A percentile compares a stretch with the other conserved stretches of the same genome.
These are phyloP conservation scores for Phyllosticta paracitricarpa DNA, from an alignment of 2,329 filamentous ascomycete species.

Conservation along the genomic window DNA sequence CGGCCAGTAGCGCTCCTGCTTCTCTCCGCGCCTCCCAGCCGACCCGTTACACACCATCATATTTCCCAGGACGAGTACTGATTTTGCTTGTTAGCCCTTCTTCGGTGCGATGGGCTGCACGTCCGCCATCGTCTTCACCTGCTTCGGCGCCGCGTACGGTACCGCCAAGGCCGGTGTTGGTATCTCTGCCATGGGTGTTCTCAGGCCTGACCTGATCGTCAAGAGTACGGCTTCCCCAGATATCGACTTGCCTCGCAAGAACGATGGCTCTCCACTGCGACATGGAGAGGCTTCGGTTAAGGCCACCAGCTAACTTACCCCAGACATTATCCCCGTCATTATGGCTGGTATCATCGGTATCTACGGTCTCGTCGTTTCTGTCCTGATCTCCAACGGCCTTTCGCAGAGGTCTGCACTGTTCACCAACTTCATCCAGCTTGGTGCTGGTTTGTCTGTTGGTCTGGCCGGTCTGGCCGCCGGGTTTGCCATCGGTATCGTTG, in stretches of 20 bases:
- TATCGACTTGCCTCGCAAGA: not conserved
- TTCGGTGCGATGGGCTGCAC: constrained; percentile 97
- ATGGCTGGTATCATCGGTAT: constrained; percentile 99
- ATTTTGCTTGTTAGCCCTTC: constrained; percentile 54
- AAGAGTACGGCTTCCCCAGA: constrained; percentile 67
- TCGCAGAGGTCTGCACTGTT: constrained; percentile 38
- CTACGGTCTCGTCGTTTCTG: constrained; percentile 50
- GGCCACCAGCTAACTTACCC: constrained; percentile 10
- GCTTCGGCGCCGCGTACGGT: constrained; percentile 92
- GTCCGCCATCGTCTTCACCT: constrained; percentile 91
- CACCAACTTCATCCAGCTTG: constrained; percentile 44
- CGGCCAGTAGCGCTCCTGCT: constrained; percentile 14
- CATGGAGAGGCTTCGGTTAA: constrained; percentile 10
- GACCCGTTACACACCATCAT: not conserved
- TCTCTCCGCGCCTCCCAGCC: not conserved
- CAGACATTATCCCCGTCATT: constrained; percentile 98
- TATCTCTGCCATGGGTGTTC: constrained; percentile 96
- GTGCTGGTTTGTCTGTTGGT: constrained; percentile 49
- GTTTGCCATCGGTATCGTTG: constrained; percentile 54
- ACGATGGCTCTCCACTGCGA: constrained; percentile 12
- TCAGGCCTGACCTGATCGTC: constrained; percentile 95
- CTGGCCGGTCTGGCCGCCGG: constrained; percentile 88
- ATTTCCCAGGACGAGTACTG: constrained; percentile 14
- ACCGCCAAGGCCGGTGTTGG: constrained; percentile 99
- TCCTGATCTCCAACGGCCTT: constrained; percentile 45